These are phyloP conservation scores for Aureobasidium leucospermi DNA, from an alignment of 2,329 filamentous ascomycete genomes.

Conservation along the genomic window DNA sequence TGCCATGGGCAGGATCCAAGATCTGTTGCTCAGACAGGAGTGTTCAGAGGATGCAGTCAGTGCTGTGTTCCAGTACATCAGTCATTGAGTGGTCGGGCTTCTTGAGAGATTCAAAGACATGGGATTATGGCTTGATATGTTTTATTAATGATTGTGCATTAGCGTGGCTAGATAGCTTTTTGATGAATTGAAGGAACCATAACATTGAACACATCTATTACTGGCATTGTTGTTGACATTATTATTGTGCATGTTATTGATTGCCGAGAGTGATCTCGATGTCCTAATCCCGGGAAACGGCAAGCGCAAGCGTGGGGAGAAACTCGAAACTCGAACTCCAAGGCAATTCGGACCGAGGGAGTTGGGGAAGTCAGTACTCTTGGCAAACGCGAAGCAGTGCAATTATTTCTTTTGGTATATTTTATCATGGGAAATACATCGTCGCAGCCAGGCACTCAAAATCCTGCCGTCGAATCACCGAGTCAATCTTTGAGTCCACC, in stretches of 20 bases:
- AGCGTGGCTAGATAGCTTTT: slow-evolving; percentile 5
- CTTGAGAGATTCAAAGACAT: not conserved
- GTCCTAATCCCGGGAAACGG: not conserved
- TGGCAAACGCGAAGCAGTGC: not conserved
- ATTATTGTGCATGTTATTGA: too few species aligned
- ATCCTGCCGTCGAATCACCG: not conserved
- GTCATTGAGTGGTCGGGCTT: slow-evolving; percentile 51
- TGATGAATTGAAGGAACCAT: not conserved
- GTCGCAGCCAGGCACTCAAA: slow-evolving; percentile 3
- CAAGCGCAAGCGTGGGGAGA: not conserved
- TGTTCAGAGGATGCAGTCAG: slow-evolving; percentile 71
- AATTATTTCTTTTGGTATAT: slow-evolving; percentile 2
- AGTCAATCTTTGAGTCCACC: not conserved
- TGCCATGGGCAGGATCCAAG: slow-evolving; percentile 70
- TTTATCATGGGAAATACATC: slow-evolving; percentile 2
- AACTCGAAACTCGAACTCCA: not conserved
- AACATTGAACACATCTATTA: not conserved
- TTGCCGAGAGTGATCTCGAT: too few species aligned
- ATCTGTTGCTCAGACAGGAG: slow-evolving; percentile 84
- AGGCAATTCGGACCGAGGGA: not conserved
- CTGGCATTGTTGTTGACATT: not conserved
- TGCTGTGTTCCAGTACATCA: slow-evolving; percentile 97
- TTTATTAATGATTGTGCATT: not conserved
- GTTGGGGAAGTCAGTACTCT: not conserved
- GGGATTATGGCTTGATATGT: not conserved